These are phyloP conservation scores for Candida glaebosa DNA, from an alignment of 805 yeast genomes.

Conservation along the genomic window DNA sequence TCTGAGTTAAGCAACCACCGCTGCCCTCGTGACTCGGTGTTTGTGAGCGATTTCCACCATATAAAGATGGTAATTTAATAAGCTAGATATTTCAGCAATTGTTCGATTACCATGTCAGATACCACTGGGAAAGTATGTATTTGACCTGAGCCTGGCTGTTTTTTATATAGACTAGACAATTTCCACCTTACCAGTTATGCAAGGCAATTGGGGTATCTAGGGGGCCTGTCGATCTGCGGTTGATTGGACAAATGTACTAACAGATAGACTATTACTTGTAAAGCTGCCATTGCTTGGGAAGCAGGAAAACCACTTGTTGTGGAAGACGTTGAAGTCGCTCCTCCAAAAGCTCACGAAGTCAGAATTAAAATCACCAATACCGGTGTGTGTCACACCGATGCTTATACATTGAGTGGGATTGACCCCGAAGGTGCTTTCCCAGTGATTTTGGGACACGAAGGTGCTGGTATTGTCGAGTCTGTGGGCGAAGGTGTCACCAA, in stretches of 20 bases:
- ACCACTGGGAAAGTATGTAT: constrained; percentile 5
- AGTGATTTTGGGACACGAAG: constrained; percentile 92
- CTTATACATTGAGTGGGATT: constrained; percentile 88
- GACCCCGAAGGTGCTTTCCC: constrained; percentile 99
- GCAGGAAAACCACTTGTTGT: constrained; percentile 79
- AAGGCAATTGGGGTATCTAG: too few relatives aligned
- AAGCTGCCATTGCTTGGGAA: constrained; percentile 98
- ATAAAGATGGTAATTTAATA: not conserved
- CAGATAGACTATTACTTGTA: constrained; percentile 65
- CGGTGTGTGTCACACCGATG: constrained; percentile 99
- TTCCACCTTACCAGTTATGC: constrained; percentile 3
- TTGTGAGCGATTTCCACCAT: not conserved
- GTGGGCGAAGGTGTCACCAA: constrained; percentile 91
- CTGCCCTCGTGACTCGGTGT: not conserved
- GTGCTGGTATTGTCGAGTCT: constrained; percentile 95
- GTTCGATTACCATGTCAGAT: constrained; percentile 1
- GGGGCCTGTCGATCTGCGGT: not conserved
- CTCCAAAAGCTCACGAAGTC: constrained; percentile 97
- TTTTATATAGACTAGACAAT: not conserved
- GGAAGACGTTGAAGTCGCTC: constrained; percentile 85
- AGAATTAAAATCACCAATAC: constrained; percentile 84
- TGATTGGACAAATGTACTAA: constrained; percentile 15
- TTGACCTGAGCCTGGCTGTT: not conserved
- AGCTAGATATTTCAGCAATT: not conserved
- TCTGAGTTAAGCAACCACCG: not conserved